Base-by-base conservation (phyloP, 1,139 yeast species). In the Tardiomyces blankii region DNA sequence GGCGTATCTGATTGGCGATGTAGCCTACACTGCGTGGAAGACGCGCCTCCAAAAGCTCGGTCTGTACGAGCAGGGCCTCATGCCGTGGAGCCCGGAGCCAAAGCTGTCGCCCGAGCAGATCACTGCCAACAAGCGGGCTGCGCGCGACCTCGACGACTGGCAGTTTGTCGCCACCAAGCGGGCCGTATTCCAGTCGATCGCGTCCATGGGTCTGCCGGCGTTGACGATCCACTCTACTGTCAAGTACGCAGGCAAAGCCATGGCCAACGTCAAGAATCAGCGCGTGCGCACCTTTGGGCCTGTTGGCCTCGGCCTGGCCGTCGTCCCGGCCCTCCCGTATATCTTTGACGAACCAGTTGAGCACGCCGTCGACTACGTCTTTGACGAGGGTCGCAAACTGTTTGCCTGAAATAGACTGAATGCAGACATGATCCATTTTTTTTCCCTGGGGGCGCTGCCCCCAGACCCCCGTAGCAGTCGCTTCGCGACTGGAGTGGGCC, bases 141-240 rank as follows among this genome's bases (percentile, higher is more conserved):
- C 35, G n/a, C n/a, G 35, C n/a, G 35, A 30, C 35, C n/a, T 30
- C 16, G 35, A 30, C n/a, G 88, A 82, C 59, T 84, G 89, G 88
- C 72, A 75, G 55, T 53, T 79, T 44, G 76, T 72, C 5, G 82
- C 77, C 9, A 59, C 81, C 44, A 81, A 85, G 61, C 73, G 94
- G 60, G 89, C 85, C 6, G 58, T 84, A 39, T 85, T 85, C 68
- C 95, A 85, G 63, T 73, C 84, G 52, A 68, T 85, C 53, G 95
- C 94, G 2, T 79, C 87, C 39, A 85, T 85, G 94, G 93, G 86
- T 12, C 71, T 85, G 45, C 94, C 94, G 3, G 94, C 94, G 1
- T 79, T 84, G 61, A 85, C 95, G 4, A 85, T 85, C 57, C 95
- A 85, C 62, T 73, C 83, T 39, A 74, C 87, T 1, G 95, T 85